phyloP scores from a whole-genome alignment of 495 filamentous ascomycete genomes.

The Penicillium macrosclerotiorum region DNA sequence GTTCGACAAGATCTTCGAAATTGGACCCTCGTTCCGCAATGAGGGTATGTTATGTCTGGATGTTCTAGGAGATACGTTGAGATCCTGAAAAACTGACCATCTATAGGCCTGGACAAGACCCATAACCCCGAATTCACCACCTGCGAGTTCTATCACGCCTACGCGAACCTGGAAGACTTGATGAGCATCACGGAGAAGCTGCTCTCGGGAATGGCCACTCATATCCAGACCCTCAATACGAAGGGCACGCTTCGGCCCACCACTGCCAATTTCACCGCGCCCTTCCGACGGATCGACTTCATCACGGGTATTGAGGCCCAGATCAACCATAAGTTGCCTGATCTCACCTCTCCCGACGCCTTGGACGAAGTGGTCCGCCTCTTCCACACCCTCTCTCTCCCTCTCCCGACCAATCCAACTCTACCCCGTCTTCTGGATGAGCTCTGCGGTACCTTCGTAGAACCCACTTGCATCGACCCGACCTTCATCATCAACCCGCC shows the following conservation, averaged over 20 bases:
- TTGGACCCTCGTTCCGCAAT: slow-evolving; percentile 91
- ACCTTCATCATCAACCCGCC: slow-evolving; percentile 92
- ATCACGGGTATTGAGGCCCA: slow-evolving; percentile 70
- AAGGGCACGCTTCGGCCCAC: slow-evolving; percentile 49
- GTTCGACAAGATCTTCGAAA: slow-evolving; percentile 87
- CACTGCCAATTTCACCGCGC: slow-evolving; percentile 55
- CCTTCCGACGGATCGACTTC: slow-evolving; percentile 73
- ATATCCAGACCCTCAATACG: slow-evolving; percentile 49
- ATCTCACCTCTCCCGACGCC: slow-evolving; percentile 58
- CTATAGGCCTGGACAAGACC: slow-evolving; percentile 70
- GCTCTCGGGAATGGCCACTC: slow-evolving; percentile 55
- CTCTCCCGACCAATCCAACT: slow-evolving; percentile 52
- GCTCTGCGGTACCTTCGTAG: slow-evolving; percentile 73
- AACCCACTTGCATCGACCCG: slow-evolving; percentile 66
- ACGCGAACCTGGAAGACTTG: slow-evolving; percentile 72
- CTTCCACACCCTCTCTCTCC: slow-evolving; percentile 54
- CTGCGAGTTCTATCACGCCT: slow-evolving; percentile 93
- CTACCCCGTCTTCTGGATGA: slow-evolving; percentile 83
- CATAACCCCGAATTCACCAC: slow-evolving; percentile 97
- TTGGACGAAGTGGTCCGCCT: slow-evolving; percentile 52
- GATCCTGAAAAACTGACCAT: background rate
- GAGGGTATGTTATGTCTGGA: slow-evolving; percentile 57
- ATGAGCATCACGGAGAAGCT: slow-evolving; percentile 71
- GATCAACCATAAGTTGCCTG: slow-evolving; percentile 64
- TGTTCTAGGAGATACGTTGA: background rate